phyloP scores from a whole-genome alignment of 352 stramenopile species.

The Elongisporangium prolatum region DNA sequence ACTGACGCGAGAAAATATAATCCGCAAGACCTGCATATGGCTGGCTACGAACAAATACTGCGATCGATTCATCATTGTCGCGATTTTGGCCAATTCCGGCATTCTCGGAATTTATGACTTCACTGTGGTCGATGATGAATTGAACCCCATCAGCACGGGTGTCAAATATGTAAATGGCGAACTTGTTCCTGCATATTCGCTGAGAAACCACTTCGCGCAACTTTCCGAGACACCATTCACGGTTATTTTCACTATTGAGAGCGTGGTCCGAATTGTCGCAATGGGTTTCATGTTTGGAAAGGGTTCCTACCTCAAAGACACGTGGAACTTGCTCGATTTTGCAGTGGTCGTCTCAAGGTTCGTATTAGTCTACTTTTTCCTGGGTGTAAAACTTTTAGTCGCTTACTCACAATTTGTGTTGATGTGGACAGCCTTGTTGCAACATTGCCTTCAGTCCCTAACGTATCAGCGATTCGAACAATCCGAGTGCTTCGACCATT shows the following conservation, averaged over 20 bases:
- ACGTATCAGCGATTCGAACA: conserved; percentile 78
- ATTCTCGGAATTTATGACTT: conserved; percentile 86
- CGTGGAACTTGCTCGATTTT: conserved; percentile 93
- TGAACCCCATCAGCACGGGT: conserved; percentile 58
- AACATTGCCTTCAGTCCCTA: conserved; percentile 57
- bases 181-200: conserved; percentile 36
- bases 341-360: conserved; percentile 87
- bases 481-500: conserved; percentile 87
- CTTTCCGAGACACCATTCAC: conserved; percentile 85
- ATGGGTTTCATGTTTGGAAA: conserved; percentile 64
- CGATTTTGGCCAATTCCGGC: conserved; percentile 85
- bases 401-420: not conserved
- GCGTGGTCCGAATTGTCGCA: conserved; percentile 88
- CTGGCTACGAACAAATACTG: conserved; percentile 63
- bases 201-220: conserved; percentile 57
- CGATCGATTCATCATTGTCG: conserved; percentile 80
- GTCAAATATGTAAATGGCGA: conserved; percentile 26
- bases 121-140: conserved; percentile 48
- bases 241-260: conserved; percentile 84
- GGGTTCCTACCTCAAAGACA: conserved; percentile 76
- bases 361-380: not conserved
- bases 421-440: conserved; percentile 34
- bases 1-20: conserved; percentile 36
- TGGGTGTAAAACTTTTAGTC: not conserved
- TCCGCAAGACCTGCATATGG: conserved; percentile 46